Base-by-base conservation (phyloP, 371 early-diverging fungal species). In the Mortierella sp. region DNA sequence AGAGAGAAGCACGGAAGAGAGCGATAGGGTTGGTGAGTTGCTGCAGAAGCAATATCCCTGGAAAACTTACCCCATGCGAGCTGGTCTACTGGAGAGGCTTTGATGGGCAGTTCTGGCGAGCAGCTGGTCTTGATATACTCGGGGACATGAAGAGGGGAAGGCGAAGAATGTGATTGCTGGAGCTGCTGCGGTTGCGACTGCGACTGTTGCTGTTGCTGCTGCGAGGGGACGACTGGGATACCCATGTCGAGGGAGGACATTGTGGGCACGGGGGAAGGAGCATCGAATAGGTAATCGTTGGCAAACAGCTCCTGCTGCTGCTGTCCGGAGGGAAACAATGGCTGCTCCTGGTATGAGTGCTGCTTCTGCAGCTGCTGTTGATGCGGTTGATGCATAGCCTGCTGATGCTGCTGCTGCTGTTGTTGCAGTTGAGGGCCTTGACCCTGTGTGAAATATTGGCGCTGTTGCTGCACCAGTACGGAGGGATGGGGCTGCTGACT, bases 101-200 rank as follows among this genome's bases (percentile, higher is more conserved):
- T 85, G 78, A 85, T 85, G 10, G 85, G 79, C 77, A 86, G 43
- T 3, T 86, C 86, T 21, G 85, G 85, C 28, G 85, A 85, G 76
- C 75, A 76, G 59, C 76, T 75, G n/a, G 76, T 54, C 61, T 86
- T 79, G 53, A 78, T 59, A 64, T 85, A 85, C 28, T 85, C 85
- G n/a, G 85, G 80, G 1, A 78, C 72, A 46, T 80, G 75, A 19
- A 76, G 55, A 19, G 85, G 85, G 10, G 85, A 76, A 13, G 81
- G 76, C 10, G 86, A 86, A 31, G 70, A 69, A 37, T 79, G 73
- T 19, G 71, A 10, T 37, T 64, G 67, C 10, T 64, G 67, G 37
- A 37, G 67, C 37, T 64, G 34, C 67, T 64, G 67, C 67, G 67
- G 67, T 24, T 64, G 67, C 40, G 43, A 50, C 54, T 48, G 54